Base-by-base conservation (phyloP, 176 grass and related monocot genomes). In the Aegilops speltoides region DNA sequence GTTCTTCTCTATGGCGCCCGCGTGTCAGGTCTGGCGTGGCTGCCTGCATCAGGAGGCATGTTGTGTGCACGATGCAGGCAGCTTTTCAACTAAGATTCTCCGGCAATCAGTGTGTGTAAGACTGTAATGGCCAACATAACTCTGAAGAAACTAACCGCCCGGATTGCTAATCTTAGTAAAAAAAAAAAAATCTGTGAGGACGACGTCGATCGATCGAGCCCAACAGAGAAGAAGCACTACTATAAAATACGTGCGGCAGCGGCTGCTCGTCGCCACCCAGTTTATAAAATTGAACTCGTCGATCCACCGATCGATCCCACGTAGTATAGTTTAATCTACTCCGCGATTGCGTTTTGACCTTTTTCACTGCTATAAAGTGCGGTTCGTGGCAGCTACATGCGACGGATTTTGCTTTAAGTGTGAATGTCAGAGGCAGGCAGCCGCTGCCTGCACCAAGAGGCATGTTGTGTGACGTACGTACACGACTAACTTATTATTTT, bases 31-130 rank as follows among this genome's bases (percentile, higher is more conserved):
- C 40, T 22, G n/a, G 0, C 28, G 48, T 59, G 68, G 29, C 54
- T 56, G 76, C 41, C 28, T 76, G 67, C 54, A 71, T 40, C 73
- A 79, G 50, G 28, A 77, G 43, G 54, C 68, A 78, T 87, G 79
- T 8, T 87, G 29, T 50, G 6, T 13, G 12, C 33, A 12, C 8
- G 32, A 10, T 15, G 28, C 13, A 5, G 37, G 15, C 9, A 2
- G 2, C 28, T 26, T 28, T 8, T 16, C 17, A 33, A 50, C 41
- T 14, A 0, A 41, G 66, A 64, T 79, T 63, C 46, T 46, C 15
- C 2, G 56, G 9, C 76, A 64, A 5, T 48, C 34, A 68, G 34
- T 72, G 59, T 16, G 10, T 3, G 15, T 14, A 28, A 54, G 50
- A 54, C 50, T 54, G 16, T 54, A 16, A 19, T 19, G 5, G 15